Evolutionary conservation across 202 grass and related monocot genomes (phyloP).

Genomic region (Panicum hallii): DNA sequence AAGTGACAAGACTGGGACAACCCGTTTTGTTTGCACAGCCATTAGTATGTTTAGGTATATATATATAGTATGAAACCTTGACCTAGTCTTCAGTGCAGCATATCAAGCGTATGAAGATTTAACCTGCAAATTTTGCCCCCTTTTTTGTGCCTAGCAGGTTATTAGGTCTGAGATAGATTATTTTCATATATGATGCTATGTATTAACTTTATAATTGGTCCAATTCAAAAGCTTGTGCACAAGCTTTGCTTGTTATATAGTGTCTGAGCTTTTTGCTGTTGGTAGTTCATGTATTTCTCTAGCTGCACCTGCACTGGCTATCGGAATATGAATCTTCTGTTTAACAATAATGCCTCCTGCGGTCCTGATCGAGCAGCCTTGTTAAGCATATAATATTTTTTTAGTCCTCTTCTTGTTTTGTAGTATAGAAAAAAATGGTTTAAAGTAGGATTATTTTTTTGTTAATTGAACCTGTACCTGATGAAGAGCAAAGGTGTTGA

Average conservation of each 20-base stretch:
- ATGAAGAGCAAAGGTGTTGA: no score
- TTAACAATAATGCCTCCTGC: neutral
- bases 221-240: slow-evolving; percentile 8
- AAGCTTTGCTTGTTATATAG: slow-evolving; percentile 33
- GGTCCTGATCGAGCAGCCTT: neutral
- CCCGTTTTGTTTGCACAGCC: slow-evolving; percentile 53
- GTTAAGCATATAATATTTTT: neutral
- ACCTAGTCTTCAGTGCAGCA: slow-evolving; percentile 41
- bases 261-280: neutral
- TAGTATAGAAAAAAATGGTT: neutral
- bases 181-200: slow-evolving; percentile 41
- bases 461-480: neutral
- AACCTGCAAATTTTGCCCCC: slow-evolving; percentile 61
- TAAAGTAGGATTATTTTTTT: neutral
- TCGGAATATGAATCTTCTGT: neutral
- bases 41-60: slow-evolving; percentile 53
- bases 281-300: slow-evolving; percentile 11
- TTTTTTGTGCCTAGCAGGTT: slow-evolving; percentile 58
- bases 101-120: slow-evolving; percentile 40
- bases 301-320: neutral
- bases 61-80: slow-evolving; percentile 49
- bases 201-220: slow-evolving; percentile 39
- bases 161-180: slow-evolving; percentile 40
- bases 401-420: neutral
- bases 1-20: slow-evolving; percentile 34